Base-by-base conservation (phyloP, 345 rosid species). In the Brassica nigra region DNA sequence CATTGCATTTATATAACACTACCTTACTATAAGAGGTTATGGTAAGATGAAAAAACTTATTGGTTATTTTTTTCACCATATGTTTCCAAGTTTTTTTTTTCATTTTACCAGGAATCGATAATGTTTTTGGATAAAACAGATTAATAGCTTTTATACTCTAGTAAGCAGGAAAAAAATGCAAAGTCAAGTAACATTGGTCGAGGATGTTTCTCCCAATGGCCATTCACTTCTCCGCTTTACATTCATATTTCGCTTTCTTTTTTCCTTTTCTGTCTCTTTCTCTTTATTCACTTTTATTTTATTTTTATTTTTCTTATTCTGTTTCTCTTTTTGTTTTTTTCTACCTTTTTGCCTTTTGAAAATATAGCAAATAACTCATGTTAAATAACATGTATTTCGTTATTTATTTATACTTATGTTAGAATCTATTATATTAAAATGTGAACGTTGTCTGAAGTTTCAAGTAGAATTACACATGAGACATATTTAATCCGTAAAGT, bases 191-290 rank as follows among this genome's bases (percentile, higher is more conserved):
- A 57, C 70, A 47, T 14, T 78, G 57, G 39, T 52, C 23, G 55
- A 33, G 67, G 81, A 58, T 82, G 23, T 78, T 20, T 85, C 59
- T 73, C 27, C 68, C 33, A 71, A 0, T 39, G 8, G 42, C 8
- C 27, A 11, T 64, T 80, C 68, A 71, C 68, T 85, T 63, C 66
- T 62, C 44, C 64, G 30, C 81, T 78, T 78, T 78, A 39, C 39
- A 63, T 78, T 86, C 85, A 80, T 85, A 81, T 83, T 78, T 89
- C 87, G 79, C 88, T 86, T 80, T 87, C 84, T 74, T 80, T 81
- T 14, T 64, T 44, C 68, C 66, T 57, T 61, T 67, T 62, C 52
- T 62, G 66, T 69, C 29, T 59, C 37, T 76, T 75, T 69, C 66
- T 74, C 78, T 77, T 64, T 30, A 68, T 67, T 47, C 59, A 68